These are phyloP conservation scores for Fraxinus latifolia DNA, from an alignment of 305 asterid genomes.

Conservation along the genomic window DNA sequence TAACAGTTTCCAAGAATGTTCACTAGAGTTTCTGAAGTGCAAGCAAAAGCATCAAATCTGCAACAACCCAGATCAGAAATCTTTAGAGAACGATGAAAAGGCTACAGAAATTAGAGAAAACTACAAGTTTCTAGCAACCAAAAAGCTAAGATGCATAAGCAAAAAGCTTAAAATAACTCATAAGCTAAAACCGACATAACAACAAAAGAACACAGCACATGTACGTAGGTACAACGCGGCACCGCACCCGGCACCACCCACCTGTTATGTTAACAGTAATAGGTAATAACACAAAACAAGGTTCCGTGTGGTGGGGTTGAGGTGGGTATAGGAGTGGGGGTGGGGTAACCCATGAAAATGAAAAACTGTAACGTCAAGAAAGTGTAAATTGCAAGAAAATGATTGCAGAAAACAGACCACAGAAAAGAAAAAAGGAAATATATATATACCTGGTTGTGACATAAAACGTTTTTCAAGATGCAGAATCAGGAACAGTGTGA, in stretches of 20 bases:
- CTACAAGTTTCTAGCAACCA: constrained; percentile 23
- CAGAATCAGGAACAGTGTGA: constrained; percentile 20
- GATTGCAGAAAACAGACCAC: constrained; percentile 15
- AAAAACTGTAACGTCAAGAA: constrained; percentile 23
- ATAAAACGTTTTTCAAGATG: not conserved
- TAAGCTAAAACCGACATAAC: constrained; percentile 16
- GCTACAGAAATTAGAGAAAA: constrained; percentile 18
- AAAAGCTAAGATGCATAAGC: constrained; percentile 28
- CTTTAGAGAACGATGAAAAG: constrained; percentile 24
- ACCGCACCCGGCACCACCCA: constrained; percentile 7
- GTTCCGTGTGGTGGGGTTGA: not conserved
- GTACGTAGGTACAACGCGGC: constrained; percentile 26
- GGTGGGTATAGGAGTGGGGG: not conserved
- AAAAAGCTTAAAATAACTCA: not conserved
- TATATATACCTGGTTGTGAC: constrained; percentile 1
- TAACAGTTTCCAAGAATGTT: not conserved
- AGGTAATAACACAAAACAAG: constrained; percentile 9
- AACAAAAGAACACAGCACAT: constrained; percentile 37
- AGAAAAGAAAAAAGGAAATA: not conserved
- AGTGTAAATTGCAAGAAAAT: constrained; percentile 25
- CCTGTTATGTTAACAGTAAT: constrained; percentile 15
- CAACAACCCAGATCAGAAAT: constrained; percentile 39
- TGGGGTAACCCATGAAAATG: constrained; percentile 21
- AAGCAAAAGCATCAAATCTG: constrained; percentile 29
- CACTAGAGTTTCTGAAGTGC: not conserved